Evolutionary conservation across 1,284 basidiomycete species (phyloP).

Genomic region (Pyrrhoderma noxium): DNA sequence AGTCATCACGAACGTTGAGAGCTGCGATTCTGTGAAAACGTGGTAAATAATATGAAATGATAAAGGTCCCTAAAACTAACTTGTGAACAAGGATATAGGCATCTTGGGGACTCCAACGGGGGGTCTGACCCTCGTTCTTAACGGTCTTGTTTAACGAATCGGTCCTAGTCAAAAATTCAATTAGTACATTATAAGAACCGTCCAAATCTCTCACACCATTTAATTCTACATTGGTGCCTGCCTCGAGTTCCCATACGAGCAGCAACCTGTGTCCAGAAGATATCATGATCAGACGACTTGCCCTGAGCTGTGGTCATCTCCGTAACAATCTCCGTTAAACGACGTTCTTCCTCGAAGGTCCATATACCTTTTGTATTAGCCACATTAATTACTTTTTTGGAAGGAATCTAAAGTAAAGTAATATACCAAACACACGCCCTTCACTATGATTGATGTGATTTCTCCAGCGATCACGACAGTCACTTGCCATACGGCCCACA

Average conservation of each 20-base stretch:
- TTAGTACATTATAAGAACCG: constrained; percentile 3
- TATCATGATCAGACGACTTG: constrained; percentile 63
- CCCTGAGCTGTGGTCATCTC: constrained; percentile 64
- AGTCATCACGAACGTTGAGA: constrained; percentile 66
- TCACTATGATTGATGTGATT: constrained; percentile 66
- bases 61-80: constrained; percentile 35
- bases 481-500: constrained; percentile 66
- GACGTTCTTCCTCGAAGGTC: constrained; percentile 67
- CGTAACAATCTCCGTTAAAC: constrained; percentile 62
- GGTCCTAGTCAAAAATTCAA: constrained; percentile 39
- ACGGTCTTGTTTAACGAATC: constrained; percentile 64
- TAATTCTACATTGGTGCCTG: constrained; percentile 76
- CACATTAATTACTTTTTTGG: constrained; percentile 1
- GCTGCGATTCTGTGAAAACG: constrained; percentile 51
- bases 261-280: constrained; percentile 75
- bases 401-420: constrained; percentile 22
- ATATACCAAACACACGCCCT: constrained; percentile 44
- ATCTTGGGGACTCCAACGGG: constrained; percentile 69
- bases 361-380: constrained; percentile 46
- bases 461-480: constrained; percentile 79
- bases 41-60: constrained; percentile 10
- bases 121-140: constrained; percentile 59
- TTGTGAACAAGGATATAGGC: constrained; percentile 74
- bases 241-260: constrained; percentile 69
- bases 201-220: constrained; percentile 47